Evolutionary conservation across 352 stramenopile species (phyloP).

Genomic region (Albugo laibachii): DNA sequence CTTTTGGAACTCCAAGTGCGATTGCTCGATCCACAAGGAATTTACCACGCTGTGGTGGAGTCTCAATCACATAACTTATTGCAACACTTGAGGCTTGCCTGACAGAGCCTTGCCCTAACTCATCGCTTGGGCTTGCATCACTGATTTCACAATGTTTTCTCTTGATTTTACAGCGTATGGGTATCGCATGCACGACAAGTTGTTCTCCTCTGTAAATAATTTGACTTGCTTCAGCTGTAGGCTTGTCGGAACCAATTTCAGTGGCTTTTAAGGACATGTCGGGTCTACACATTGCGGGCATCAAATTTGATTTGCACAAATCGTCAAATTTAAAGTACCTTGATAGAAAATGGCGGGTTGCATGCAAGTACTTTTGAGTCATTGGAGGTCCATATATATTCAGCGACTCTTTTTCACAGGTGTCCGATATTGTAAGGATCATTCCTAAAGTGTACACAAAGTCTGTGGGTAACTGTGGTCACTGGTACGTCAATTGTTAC

Average conservation of each 20-base stretch:
- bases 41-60: conserved; percentile 44
- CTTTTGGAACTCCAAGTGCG: conserved; percentile 49
- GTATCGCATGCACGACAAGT: not conserved
- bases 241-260: no score
- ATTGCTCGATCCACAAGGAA: conserved; percentile 55
- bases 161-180: not conserved
- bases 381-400: conserved; percentile 45
- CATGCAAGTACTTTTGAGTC: conserved; percentile 43
- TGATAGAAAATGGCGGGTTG: conserved; percentile 72
- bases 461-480: not conserved
- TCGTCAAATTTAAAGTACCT: conserved; percentile 8
- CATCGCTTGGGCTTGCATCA: no score
- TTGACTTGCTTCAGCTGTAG: no score
- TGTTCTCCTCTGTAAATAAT: not conserved
- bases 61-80: conserved; percentile 41
- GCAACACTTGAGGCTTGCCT: not conserved
- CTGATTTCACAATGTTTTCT: no score
- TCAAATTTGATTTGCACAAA: no score
- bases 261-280: no score
- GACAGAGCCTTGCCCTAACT: no score
- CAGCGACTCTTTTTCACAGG: conserved; percentile 39
- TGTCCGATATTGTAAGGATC: conserved; percentile 78
- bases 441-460: conserved; percentile 21
- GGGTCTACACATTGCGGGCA: no score
- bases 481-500: conserved; percentile 2